Percentiles rank a stretch among this genome's conserved stretches.
Evolutionary conservation across 129 eudicot genomes (phyloP).

Genomic region (Dittrichia graveolens): DNA sequence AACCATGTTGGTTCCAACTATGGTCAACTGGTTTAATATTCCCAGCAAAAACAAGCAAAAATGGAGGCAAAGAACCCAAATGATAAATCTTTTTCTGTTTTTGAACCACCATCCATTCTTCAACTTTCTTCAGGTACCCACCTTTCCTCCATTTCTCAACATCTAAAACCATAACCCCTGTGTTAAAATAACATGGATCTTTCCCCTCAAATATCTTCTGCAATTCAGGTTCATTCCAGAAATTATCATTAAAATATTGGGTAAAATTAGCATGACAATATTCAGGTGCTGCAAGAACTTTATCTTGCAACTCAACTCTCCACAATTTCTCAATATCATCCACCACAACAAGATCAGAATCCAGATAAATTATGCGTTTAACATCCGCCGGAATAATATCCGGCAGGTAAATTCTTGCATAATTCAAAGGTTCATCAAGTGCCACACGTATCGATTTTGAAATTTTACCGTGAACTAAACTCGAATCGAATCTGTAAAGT

Average conservation of each 20-base stretch:
- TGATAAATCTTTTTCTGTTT: slow-evolving; percentile 55
- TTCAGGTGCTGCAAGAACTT: slow-evolving; percentile 55
- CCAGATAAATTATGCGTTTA: slow-evolving; percentile 49
- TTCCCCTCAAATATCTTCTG: slow-evolving; percentile 36
- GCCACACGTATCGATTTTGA: slow-evolving; percentile 54
- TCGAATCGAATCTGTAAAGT: slow-evolving; percentile 39
- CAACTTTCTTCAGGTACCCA: slow-evolving; percentile 43
- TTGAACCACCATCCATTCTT: slow-evolving; percentile 59
- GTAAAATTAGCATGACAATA: slow-evolving; percentile 57
- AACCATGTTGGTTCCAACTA: slow-evolving; percentile 57
- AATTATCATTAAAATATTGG: slow-evolving; percentile 46
- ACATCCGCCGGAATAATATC: slow-evolving; percentile 43
- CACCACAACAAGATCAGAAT: slow-evolving; percentile 54
- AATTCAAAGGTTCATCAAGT: slow-evolving; percentile 52
- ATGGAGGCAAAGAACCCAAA: slow-evolving; percentile 60
- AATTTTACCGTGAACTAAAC: slow-evolving; percentile 46
- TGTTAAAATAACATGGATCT: slow-evolving; percentile 53
- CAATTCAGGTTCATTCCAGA: slow-evolving; percentile 50
- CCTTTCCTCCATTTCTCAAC: slow-evolving; percentile 56
- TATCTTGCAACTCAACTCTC: slow-evolving; percentile 48
- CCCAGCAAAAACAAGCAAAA: slow-evolving; percentile 57
- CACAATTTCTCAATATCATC: slow-evolving; percentile 53
- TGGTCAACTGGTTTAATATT: slow-evolving; percentile 49
- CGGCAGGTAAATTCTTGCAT: slow-evolving; percentile 46
- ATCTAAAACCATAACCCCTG: slow-evolving; percentile 57